These are phyloP conservation scores for Aspergillus taichungensis DNA, from an alignment of 495 filamentous ascomycete genomes.

Conservation along the genomic window DNA sequence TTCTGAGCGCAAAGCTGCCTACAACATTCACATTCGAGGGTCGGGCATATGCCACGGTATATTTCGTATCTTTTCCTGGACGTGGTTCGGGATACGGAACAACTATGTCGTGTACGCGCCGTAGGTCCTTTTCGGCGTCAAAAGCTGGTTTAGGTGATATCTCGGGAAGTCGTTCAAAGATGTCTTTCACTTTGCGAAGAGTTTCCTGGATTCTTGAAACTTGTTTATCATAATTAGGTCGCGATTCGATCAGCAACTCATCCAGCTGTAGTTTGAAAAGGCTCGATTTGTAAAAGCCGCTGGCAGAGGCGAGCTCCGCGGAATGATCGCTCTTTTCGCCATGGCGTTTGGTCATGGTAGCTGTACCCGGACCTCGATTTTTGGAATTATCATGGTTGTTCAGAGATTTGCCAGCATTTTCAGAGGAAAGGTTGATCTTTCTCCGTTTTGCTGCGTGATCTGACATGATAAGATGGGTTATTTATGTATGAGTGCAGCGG, in stretches of 20 bases:
- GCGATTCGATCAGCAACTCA: slow-evolving; percentile 64
- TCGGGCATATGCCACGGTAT: slow-evolving; percentile 67
- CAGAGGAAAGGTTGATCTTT: slow-evolving; percentile 26
- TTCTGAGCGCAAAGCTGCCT: slow-evolving; percentile 77
- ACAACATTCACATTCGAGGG: slow-evolving; percentile 78
- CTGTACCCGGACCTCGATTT: slow-evolving; percentile 2
- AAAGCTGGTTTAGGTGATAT: slow-evolving; percentile 45
- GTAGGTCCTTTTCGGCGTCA: slow-evolving; percentile 59
- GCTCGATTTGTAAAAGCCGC: slow-evolving; percentile 53
- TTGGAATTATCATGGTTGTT: slow-evolving; percentile 2
- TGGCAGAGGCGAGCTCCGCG: slow-evolving; percentile 34
- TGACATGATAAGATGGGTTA: slow-evolving; percentile 16
- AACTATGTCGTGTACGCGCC: slow-evolving; percentile 52
- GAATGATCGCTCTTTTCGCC: slow-evolving; percentile 20
- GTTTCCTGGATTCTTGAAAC: slow-evolving; percentile 56
- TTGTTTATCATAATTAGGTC: slow-evolving; percentile 57
- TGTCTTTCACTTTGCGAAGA: slow-evolving; percentile 60
- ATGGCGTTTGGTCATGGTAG: slow-evolving; percentile 2
- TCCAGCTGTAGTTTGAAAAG: slow-evolving; percentile 85
- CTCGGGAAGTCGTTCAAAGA: slow-evolving; percentile 64
- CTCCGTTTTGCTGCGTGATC: slow-evolving; percentile 27
- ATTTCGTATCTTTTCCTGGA: slow-evolving; percentile 63
- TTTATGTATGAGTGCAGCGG: too few species aligned
- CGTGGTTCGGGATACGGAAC: slow-evolving; percentile 77
- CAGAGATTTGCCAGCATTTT: slow-evolving; percentile 10